Base-by-base conservation (phyloP, 768 basidiomycete genomes). In the Mycena pura region DNA sequence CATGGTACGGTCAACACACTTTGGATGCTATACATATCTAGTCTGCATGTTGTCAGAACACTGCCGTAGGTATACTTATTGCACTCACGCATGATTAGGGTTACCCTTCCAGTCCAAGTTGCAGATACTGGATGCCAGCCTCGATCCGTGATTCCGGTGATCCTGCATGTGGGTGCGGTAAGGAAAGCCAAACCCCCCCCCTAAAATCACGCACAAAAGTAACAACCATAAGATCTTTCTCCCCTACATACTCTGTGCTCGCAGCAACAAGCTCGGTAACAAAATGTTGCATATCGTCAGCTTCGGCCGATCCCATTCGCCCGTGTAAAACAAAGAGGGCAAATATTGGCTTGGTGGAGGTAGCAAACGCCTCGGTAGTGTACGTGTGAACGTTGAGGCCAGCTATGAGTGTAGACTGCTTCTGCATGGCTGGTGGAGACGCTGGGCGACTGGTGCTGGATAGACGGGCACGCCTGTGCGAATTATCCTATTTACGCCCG, bases 21-120 rank as follows among this genome's bases (percentile, higher is more conserved):
- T 70, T 81, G 79, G 3, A 80, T 81, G 8, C 76, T 68, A 59
- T 80, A 82, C 82, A 84, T 84, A 57, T 84, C 82, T 21, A 78
- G 52, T 14, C 82, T 83, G 39, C 15, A 25, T 51, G 19, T 48
- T 14, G 40, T 46, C 41, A 31, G 45, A 17, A 46, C 40, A 19
- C 3, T 5, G 28, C 19, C 8, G 36, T 28, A 21, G 36, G 27
- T 31, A 47, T 32, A 15, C 39, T 45, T 31, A 45, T 58, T 61
- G 21, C 29, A 74, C 80, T 71, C 62, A 78, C 80, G 76, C 80
- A 72, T 84, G 70, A 19, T 74, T 68, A 60, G 81, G 80, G 24
- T 76, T 66, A 13, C 63, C 64, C 34, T 64, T 68, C 77, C 80
- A 83, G 17, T 67, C 74, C 19, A 74, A 67, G 48, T 82, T 83